Base-by-base conservation (phyloP, 2,329 filamentous ascomycete species). In the Orbilia javanica region DNA sequence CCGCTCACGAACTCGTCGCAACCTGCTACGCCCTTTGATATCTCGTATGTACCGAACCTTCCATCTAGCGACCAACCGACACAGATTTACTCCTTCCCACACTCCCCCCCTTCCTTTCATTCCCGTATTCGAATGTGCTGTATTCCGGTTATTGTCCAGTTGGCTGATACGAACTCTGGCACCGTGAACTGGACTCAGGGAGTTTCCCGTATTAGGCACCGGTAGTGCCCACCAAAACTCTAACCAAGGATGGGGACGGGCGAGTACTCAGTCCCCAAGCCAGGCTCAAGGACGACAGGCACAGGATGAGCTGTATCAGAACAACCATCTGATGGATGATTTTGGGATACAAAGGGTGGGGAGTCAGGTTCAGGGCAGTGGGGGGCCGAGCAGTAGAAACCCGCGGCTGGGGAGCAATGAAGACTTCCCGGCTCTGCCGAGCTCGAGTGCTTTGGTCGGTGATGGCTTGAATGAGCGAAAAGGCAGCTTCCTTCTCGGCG, bases 161-260 rank as follows among this genome's bases (percentile, higher is more conserved):
- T 71, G 36, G 46, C 74, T 78, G 62, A 78, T 68, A 46, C 36
- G 29, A 39, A 60, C 6, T 53, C 36, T 15, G 52, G 53, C 31
- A 67, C 67, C 67, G 55, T 57, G 52, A 63, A 68, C 68, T 44
- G 73, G 62, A 78, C 62, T 53, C 44, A 78, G 74, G 60, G 74
- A 78, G 53, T 78, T 78, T 64, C 74, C 74, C 22, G 74, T 78
- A 68, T 22, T 78, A 78, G 74, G 74, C 62, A 78, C 74, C 20
- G 74, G 74, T 10, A 64, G 74, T 78, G 74, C 74, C 48, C 74
- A 78, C 52, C 74, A 78, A 63, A 78, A 64, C 68, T 64, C 74
- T 25, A 78, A 72, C 62, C 74, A 78, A 72, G 74, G 74, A 44
- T 78, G 74, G 74, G 74, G 74, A 48, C 67, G 74, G 22, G 67